Base-by-base conservation (phyloP, 805 yeast species). In the Tetrapisispora namnaoensis region DNA sequence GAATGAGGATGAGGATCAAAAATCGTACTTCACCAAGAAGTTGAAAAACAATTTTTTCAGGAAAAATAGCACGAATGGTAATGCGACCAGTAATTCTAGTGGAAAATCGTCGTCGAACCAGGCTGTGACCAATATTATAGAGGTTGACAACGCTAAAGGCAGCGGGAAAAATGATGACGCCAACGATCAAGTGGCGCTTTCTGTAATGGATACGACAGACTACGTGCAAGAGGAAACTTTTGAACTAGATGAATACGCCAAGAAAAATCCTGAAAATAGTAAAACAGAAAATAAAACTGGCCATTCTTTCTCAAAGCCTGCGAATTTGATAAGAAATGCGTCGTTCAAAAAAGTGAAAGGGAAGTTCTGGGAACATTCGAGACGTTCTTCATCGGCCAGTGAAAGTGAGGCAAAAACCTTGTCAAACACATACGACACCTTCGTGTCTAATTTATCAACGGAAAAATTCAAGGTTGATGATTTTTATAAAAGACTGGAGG, bases 391-490 rank as follows among this genome's bases (percentile, higher is more conserved):
- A 2, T 49, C 57, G 8, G 55, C 62, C 18, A 63, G 65, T 42
- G 61, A 57, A 18, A 63, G 64, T 39, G 61, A 57, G 18, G 38
- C 46, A n/a, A 55, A 53, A 42, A 62, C 66, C 11, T 40, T 61
- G 18, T 64, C 62, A 45, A 67, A 68, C 35, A 67, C 75, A 6
- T 63, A 62, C 41, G 70, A 69, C 37, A 68, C 73, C 2, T 81
- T 82, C 51, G 53, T 79, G 37, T 63, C 69, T 35, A 71, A 70
- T 49, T 65, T 82, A 45, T 56, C 69, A 27, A 62, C 59, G n/a
- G 83, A 81, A 56, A 68, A 79, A 49, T 52, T 55, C 22, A 79
- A 77, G 54, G 72, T 81, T 49, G 79, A 78, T 56, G 67, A 61
- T 8, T 81, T 81, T 52, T 81, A 75, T 60, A 63, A 66, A 38